These are phyloP conservation scores for Begonia peltatifolia DNA, from an alignment of 306 rosid genomes.

Conservation along the genomic window DNA sequence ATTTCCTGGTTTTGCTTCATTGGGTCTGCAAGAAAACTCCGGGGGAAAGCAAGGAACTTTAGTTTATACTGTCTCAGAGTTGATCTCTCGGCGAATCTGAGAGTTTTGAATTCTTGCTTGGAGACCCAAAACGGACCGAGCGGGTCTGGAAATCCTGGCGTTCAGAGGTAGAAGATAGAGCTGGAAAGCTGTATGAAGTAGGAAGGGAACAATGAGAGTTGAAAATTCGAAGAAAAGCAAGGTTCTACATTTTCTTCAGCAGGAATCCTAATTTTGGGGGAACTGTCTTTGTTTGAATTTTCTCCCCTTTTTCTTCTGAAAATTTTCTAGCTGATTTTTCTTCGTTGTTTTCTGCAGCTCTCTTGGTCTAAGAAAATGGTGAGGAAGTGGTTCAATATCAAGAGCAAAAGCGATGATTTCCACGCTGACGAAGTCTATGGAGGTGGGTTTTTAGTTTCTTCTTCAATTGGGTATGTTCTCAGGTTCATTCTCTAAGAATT, in stretches of 20 bases:
- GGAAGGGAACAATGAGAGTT: slow-evolving; percentile 70
- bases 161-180: slow-evolving; percentile 14
- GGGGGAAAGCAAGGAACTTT: slow-evolving; percentile 3
- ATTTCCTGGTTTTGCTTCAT: slow-evolving; percentile 25
- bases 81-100: background rate
- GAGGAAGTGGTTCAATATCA: slow-evolving; percentile 90
- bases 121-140: background rate
- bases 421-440: slow-evolving; percentile 58
- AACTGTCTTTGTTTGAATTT: slow-evolving; percentile 4
- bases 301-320: slow-evolving; percentile 11
- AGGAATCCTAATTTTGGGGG: background rate
- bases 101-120: slow-evolving; percentile 14
- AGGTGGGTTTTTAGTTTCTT: slow-evolving; percentile 42
- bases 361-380: slow-evolving; percentile 99
- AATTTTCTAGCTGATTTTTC: slow-evolving; percentile 30
- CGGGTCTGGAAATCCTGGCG: slow-evolving; percentile 9
- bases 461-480: slow-evolving; percentile 8
- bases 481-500: no score
- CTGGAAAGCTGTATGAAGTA: slow-evolving; percentile 51
- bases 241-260: slow-evolving; percentile 30
- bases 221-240: slow-evolving; percentile 80
- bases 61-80: slow-evolving; percentile 10
- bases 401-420: slow-evolving; percentile 68
- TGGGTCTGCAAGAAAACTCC: no score
- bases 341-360: slow-evolving; percentile 59